A percentile compares a stretch with the other conserved stretches of the same genome.
phyloP scores from a whole-genome alignment of 495 filamentous ascomycete genomes.

The Xylaria telfairii region DNA sequence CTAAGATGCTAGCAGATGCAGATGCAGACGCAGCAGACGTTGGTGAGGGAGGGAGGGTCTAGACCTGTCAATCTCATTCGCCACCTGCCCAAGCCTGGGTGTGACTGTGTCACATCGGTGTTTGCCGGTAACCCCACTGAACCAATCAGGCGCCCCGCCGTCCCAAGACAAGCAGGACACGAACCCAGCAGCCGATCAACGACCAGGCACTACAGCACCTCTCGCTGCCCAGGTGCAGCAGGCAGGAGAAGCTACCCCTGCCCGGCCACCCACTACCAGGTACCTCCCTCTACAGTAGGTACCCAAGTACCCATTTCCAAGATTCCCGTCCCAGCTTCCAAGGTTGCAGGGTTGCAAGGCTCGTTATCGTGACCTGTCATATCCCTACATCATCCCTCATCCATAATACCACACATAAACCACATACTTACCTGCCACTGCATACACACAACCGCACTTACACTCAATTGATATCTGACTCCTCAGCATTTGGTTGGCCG shows the following conservation, averaged over 20 bases:
- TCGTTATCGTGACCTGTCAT: not conserved
- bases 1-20: slow-evolving; percentile 20
- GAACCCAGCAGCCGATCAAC: slow-evolving; percentile 23
- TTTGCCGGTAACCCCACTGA: slow-evolving; percentile 18
- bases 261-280: not conserved
- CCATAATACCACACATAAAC: not conserved
- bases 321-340: too few relatives aligned
- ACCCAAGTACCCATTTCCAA: not conserved
- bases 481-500: not conserved
- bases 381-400: not conserved
- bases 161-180: not conserved
- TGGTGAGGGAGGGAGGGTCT: slow-evolving; percentile 18
- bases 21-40: slow-evolving; percentile 19
- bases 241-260: slow-evolving; percentile 6
- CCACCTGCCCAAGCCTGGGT: not conserved
- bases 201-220: too few relatives aligned
- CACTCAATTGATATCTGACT: slow-evolving; percentile 6
- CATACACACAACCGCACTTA: too few relatives aligned
- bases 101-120: slow-evolving; percentile 22
- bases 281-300: not conserved
- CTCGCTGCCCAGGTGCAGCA: not conserved
- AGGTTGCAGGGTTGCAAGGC: not conserved
- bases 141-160: slow-evolving; percentile 5
- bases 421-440: not conserved
- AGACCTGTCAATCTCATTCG: slow-evolving; percentile 11